phyloP scores from a whole-genome alignment of 2,329 filamentous ascomycete genomes.

The Cordyceps tenuipes region DNA sequence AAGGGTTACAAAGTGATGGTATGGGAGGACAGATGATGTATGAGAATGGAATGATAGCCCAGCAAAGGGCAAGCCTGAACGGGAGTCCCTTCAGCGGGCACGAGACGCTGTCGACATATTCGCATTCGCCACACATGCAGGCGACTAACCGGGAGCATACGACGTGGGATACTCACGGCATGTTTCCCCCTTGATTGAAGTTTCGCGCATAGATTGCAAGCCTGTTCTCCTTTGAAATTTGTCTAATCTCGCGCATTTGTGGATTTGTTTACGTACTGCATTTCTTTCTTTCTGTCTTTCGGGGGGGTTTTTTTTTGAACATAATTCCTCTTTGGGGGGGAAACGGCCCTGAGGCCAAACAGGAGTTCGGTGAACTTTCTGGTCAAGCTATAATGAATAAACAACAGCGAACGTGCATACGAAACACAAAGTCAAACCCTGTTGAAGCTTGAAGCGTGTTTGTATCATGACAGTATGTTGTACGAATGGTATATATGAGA shows the following conservation, averaged over 20 bases:
- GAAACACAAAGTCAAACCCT: no score
- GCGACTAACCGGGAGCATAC: conserved; percentile 16
- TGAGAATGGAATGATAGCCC: conserved; percentile 22
- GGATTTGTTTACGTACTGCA: not conserved
- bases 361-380: not conserved
- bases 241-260: not conserved
- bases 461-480: no score
- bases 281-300: not conserved
- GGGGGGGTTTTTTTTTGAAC: not conserved
- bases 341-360: no score
- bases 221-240: not conserved
- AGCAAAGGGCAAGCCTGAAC: conserved; percentile 21
- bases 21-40: conserved; percentile 24
- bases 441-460: no score
- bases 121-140: conserved; percentile 26
- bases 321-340: no score
- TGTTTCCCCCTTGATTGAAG: conserved; percentile 5
- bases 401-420: no score
- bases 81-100: conserved; percentile 30
- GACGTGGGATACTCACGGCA: conserved; percentile 19
- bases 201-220: not conserved
- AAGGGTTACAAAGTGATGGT: conserved; percentile 17
- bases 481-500: no score
- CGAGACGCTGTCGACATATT: conserved; percentile 27
- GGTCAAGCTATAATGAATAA: no score